Evolutionary conservation across 2,329 filamentous ascomycete genomes (phyloP), one percentile per base, ranked within the genome.

Genomic region (Seiridium unicorne): DNA sequence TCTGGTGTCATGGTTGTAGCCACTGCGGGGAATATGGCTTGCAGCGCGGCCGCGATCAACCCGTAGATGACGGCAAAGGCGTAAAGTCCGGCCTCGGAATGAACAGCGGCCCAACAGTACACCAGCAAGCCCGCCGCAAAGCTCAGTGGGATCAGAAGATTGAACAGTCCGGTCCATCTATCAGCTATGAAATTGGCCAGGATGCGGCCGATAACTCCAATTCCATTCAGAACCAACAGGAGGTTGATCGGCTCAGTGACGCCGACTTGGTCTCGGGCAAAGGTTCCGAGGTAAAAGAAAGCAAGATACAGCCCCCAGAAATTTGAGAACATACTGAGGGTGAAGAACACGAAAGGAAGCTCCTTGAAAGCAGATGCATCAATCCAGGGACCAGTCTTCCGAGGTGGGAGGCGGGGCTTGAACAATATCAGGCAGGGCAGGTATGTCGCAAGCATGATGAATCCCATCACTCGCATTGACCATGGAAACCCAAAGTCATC

Each of bases 121-220:
- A 73, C 63, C 0, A 71, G 53, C 0, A 71, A 1, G 3, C 68
- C 63, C 0, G 65, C 61, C 3, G 62, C n/a, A 5, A 73, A 55
- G 1, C 67, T 69, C 0, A 71, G 55, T 0, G 81, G 75, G 32
- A 83, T 76, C 34, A 84, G 67, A 3, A 81, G 72, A 64, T 85
- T 87, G 51, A 86, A 67, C 0, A 80, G 75, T 1, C 84, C 84
- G 2, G 79, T 74, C 61, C 72, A 80, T 46, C 72, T 72, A 64
- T 79, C 81, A 1, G 81, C 80, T 7, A 81, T 60, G 35, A 76
- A 75, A 60, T 75, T 77, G 4, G 79, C 79, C 3, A 79, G 60
- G 42, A 82, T 66, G 13, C 80, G 78, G 4, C 81, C 80, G 5
- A 77, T 68, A 49, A 81, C 71, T 55, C 78, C 79, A 18, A 77